Conservation (phyloP, 129 eudicot genomes). For the Chrysanthemum seticuspe region DNA sequence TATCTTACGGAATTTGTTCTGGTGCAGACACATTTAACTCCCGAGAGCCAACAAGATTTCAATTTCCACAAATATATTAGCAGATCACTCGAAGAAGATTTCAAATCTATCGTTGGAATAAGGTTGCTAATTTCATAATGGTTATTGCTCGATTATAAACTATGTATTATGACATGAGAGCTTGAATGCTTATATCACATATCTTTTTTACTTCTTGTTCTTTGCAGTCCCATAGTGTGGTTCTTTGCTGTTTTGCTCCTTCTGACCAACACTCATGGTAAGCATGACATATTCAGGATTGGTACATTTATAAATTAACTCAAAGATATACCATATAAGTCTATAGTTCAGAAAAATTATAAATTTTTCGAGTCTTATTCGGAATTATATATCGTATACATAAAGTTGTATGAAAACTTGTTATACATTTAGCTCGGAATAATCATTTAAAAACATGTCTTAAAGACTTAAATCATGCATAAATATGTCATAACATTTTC, state of each 20-base stretch:
- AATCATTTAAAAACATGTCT: too few species aligned
- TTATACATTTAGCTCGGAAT: too few species aligned
- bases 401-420: too few species aligned
- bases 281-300: background rate
- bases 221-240: constrained; percentile 60
- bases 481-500: background rate
- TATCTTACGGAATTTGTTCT: background rate
- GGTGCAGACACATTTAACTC: constrained; percentile 51
- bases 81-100: constrained; percentile 68
- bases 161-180: background rate
- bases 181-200: background rate
- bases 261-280: constrained; percentile 59
- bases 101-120: constrained; percentile 59
- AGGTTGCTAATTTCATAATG: constrained; percentile 27
- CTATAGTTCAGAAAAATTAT: too few species aligned
- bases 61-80: constrained; percentile 59
- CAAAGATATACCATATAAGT: too few species aligned
- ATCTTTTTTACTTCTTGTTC: background rate
- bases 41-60: constrained; percentile 47
- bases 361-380: background rate
- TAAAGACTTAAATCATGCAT: background rate
- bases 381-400: background rate
- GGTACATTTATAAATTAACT: too few species aligned
- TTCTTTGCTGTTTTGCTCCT: constrained; percentile 53
- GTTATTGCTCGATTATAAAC: background rate